Percentiles rank a stretch among this genome's conserved stretches.
Conservation (phyloP, 176 grass and related monocot species). For the Oryza glumipatula region DNA sequence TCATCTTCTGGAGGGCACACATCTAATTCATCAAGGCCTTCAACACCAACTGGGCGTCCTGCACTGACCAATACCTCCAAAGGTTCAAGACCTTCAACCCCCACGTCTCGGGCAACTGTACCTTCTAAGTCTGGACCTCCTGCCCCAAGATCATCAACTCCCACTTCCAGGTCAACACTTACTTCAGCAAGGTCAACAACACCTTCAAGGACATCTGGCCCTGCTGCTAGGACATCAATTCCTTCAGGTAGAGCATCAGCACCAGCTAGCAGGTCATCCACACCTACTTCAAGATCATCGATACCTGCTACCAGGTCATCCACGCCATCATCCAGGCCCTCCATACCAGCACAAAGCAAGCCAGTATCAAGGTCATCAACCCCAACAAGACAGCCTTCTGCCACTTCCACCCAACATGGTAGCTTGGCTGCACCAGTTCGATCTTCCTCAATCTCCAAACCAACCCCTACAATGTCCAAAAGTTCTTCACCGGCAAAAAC, state of each 20-base stretch:
- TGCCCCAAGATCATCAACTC: conserved; percentile 63
- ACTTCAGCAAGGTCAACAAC: conserved; percentile 71
- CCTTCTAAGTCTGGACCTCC: conserved; percentile 56
- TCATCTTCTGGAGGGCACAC: conserved; percentile 77
- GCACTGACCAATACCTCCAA: conserved; percentile 50
- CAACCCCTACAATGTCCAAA: conserved; percentile 47
- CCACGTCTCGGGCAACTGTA: conserved; percentile 67
- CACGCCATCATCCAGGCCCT: conserved; percentile 69
- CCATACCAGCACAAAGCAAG: conserved; percentile 67
- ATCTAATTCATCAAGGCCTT: conserved; percentile 70
- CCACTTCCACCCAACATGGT: conserved; percentile 35
- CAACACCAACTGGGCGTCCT: conserved; percentile 75
- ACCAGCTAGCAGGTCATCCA: conserved; percentile 75
- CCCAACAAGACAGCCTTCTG: conserved; percentile 65
- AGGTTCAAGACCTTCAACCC: conserved; percentile 82
- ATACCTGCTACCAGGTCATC: conserved; percentile 73
- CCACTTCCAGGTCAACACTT: conserved; percentile 74
- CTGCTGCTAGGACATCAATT: conserved; percentile 52
- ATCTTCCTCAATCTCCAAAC: conserved; percentile 61
- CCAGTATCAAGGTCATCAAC: conserved; percentile 67
- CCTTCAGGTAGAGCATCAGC: conserved; percentile 59
- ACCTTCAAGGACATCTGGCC: conserved; percentile 53
- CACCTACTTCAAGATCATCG: conserved; percentile 74
- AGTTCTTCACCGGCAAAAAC: conserved; percentile 46
- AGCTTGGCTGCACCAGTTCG: conserved; percentile 52